Evolutionary conservation across 2,329 filamentous ascomycete genomes (phyloP).

Genomic region (Nothophaeocryptopus gaeumannii): DNA sequence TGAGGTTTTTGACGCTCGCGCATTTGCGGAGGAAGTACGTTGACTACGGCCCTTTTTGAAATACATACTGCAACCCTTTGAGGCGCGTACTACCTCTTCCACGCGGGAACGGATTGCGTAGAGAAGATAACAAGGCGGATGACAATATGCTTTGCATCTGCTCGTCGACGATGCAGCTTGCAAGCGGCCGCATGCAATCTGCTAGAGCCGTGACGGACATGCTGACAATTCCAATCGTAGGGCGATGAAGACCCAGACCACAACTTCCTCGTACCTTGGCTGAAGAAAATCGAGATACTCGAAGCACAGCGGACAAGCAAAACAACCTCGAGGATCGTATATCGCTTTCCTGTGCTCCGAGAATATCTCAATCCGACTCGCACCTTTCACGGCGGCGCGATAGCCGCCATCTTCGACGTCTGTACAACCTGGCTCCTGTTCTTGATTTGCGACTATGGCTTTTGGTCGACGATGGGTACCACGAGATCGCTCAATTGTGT

Average conservation of each 20-base stretch:
- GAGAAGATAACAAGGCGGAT: not conserved
- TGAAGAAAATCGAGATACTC: constrained; percentile 19
- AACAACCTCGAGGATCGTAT: constrained; percentile 18
- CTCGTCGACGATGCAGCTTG: too few relatives aligned
- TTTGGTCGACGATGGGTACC: constrained; percentile 27
- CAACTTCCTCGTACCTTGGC: constrained; percentile 23
- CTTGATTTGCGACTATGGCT: constrained; percentile 20
- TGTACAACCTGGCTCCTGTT: constrained; percentile 22
- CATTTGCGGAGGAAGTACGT: constrained; percentile 15
- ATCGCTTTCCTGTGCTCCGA: constrained; percentile 23
- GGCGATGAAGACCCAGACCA: constrained; percentile 11
- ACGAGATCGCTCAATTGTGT: constrained; percentile 24
- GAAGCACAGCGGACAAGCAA: constrained; percentile 16
- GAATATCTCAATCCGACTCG: constrained; percentile 27
- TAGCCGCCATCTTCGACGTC: constrained; percentile 26
- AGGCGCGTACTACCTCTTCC: not conserved
- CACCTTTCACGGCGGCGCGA: constrained; percentile 25
- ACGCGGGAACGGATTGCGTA: not conserved
- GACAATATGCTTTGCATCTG: too few relatives aligned
- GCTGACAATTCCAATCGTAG: constrained; percentile 3
- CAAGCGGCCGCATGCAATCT: not conserved
- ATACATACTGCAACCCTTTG: not conserved
- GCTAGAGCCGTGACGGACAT: not conserved
- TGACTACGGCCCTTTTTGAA: not conserved
- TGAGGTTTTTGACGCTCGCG: constrained; percentile 14